Conservation (phyloP, 176 grass and related monocot genomes). For the Rhynchospora breviuscula region DNA sequence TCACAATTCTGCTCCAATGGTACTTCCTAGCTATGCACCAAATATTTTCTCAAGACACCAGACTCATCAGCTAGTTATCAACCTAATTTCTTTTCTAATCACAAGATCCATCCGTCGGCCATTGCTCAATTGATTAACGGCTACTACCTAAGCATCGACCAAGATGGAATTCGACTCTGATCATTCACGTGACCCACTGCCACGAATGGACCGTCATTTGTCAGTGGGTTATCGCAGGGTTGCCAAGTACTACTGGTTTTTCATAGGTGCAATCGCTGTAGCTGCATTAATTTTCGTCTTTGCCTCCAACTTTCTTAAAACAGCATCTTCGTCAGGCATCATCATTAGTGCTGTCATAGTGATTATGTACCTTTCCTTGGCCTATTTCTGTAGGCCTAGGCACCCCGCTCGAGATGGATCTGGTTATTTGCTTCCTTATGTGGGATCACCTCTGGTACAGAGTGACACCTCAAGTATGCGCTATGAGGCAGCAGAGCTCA, state of each 20-base stretch:
- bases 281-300: slow-evolving; percentile 1
- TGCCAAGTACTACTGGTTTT: slow-evolving; percentile 7
- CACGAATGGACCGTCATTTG: not conserved
- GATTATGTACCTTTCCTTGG: not conserved
- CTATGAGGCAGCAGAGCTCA: not conserved
- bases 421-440: not conserved
- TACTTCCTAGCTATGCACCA: not conserved
- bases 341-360: not conserved
- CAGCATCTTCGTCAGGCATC: not conserved
- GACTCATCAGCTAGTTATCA: not conserved
- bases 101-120: not conserved
- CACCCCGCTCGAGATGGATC: not conserved
- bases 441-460: not conserved
- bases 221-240: not conserved
- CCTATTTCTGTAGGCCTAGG: slow-evolving; percentile 17
- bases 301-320: not conserved
- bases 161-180: not conserved
- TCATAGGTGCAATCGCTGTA: not conserved
- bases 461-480: not conserved
- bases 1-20: not conserved
- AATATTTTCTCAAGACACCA: not conserved
- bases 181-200: not conserved
- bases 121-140: not conserved
- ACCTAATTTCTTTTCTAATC: not conserved
- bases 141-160: not conserved